Percentiles rank a stretch among this genome's conserved stretches.
These are phyloP conservation scores for Plasmodium coatneyi DNA, from an alignment of 169 alveolate genomes.

Conservation along the genomic window DNA sequence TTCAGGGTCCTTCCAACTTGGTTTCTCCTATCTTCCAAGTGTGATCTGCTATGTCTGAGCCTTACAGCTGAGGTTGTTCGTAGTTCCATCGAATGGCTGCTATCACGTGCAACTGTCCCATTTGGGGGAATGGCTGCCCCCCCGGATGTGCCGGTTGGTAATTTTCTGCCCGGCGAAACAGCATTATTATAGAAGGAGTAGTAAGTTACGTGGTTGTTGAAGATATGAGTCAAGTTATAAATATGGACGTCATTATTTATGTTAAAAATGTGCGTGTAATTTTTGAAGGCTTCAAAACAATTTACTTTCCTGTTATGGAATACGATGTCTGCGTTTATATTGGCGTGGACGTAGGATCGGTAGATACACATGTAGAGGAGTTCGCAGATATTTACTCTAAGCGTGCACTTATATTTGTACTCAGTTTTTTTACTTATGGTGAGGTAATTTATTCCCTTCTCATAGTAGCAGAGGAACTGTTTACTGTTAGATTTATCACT, in stretches of 20 bases:
- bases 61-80: background rate
- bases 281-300: constrained; percentile 70
- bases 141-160: background rate
- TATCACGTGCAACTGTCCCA: background rate
- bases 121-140: background rate
- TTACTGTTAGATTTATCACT: constrained; percentile 5
- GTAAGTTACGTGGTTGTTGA: constrained; percentile 55
- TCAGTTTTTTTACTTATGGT: constrained; percentile 74
- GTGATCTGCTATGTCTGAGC: background rate
- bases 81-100: background rate
- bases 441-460: constrained; percentile 11
- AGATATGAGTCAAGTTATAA: constrained; percentile 58
- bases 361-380: constrained; percentile 55
- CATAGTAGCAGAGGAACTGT: background rate
- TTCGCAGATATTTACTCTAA: constrained; percentile 63
- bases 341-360: constrained; percentile 65
- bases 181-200: constrained; percentile 46
- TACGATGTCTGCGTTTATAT: constrained; percentile 40
- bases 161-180: background rate
- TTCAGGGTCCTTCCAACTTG: background rate
- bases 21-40: background rate
- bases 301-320: constrained; percentile 25
- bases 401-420: constrained; percentile 64
- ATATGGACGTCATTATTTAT: constrained; percentile 69
- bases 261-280: constrained; percentile 69